Percentiles rank a stretch among this genome's conserved stretches.
Evolutionary conservation across 208 protist species (phyloP).

Genomic region (Lotmaria passim): DNA sequence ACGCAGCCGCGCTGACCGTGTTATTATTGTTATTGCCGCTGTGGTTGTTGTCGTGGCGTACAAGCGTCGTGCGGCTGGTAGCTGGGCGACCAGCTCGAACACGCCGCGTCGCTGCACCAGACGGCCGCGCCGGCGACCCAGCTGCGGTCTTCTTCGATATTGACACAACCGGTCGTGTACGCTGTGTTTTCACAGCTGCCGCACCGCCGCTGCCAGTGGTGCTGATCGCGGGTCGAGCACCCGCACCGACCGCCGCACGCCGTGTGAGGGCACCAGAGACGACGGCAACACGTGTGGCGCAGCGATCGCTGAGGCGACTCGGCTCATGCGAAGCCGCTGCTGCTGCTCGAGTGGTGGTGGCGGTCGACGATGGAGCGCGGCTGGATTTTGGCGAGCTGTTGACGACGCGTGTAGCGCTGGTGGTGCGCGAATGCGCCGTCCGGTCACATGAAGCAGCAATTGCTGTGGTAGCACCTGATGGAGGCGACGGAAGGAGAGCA

Average conservation of each 20-base stretch:
- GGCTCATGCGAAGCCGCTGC: not conserved
- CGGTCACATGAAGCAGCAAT: not conserved
- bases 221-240: constrained; percentile 15
- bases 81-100: no score
- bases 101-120: not conserved
- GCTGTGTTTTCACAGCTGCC: no score
- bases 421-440: not conserved
- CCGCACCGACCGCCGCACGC: not conserved
- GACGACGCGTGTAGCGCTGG: not conserved
- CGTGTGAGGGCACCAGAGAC: not conserved
- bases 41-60: not conserved
- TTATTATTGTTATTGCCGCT: not conserved
- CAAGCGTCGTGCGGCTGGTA: no score
- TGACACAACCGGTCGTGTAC: constrained; percentile 1
- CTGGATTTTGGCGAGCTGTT: not conserved
- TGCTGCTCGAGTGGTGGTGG: not conserved
- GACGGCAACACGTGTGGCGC: not conserved
- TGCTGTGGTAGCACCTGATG: not conserved
- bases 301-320: not conserved
- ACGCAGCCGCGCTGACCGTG: constrained; percentile 16
- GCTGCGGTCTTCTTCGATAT: not conserved
- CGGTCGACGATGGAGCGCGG: not conserved
- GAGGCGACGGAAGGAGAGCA: not conserved
- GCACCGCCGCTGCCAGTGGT: not conserved
- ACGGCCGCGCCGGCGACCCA: not conserved